Base-by-base conservation (phyloP, 164 flowering plant genomes). In the Vitis rotundifolia region DNA sequence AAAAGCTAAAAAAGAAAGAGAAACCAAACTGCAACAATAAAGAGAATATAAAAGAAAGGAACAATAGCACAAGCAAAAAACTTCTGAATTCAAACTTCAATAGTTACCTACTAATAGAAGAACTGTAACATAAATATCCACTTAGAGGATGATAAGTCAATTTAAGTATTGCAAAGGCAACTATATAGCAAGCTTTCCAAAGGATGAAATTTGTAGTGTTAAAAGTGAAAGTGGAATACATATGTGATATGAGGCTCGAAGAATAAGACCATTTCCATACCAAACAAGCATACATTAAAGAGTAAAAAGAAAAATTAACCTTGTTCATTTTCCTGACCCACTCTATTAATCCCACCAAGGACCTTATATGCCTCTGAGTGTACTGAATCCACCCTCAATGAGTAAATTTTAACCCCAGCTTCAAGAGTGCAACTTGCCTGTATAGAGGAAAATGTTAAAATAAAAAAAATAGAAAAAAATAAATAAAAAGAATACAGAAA, bases 391-490 rank as follows among this genome's bases (percentile, higher is more conserved):
- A 96, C 99, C 76, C 99, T 87, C 76, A 86, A 26, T 8, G 99
- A 83, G 69, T 96, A 96, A 52, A 96, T 96, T 78, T 89, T 93
- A 60, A 96, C 99, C 44, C 98, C 98, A 61, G 99, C 98, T 81
- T 96, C 99, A 73, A 96, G 80, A 10, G 98, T 92, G 74, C 99
- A 93, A 81, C 98, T 93, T 69, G 99, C 99, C 99, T 96, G 74
- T 49, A 72, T 3, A 69, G 12, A 44, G 5, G 9, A 70, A 37
- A 61, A 56, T 16, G 2, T 70, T 51, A 49, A 53, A 15, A 18
- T 54, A 51, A 7, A 26, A 14, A 50, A 19, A 9, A 11, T 18
- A 28, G 68, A 13, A 18, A 52, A 59, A 22, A 14, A 22, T n/a
- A 22, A 14, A 22, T n/a, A 37, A 37, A 2, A 37, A 6, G 44